Evolutionary conservation across 139 green algal genomes (phyloP).

Genomic region (Pycnococcus provasolii): DNA sequence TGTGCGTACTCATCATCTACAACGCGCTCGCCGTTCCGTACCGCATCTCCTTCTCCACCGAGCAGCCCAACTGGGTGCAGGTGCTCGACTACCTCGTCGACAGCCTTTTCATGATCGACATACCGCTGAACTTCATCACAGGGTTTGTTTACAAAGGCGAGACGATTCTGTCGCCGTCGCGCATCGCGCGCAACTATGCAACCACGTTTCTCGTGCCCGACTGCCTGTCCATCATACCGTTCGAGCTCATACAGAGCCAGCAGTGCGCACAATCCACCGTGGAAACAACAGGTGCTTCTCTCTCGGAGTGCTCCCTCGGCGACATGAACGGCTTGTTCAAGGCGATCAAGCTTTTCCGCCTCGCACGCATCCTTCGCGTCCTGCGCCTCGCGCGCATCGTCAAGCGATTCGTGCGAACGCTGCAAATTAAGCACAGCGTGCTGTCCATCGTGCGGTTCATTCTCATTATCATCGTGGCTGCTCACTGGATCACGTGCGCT

Average conservation of each 20-base stretch:
- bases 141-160: background rate
- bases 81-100: background rate
- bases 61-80: background rate
- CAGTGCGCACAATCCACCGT: background rate
- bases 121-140: constrained; percentile 15
- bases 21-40: background rate
- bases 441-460: constrained; percentile 13
- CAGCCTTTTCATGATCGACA: constrained; percentile 9
- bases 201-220: background rate
- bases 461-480: background rate
- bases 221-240: background rate
- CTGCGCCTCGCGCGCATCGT: constrained; percentile 16
- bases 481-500: constrained; percentile 9
- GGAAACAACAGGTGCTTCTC: background rate
- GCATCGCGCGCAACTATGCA: background rate
- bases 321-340: background rate
- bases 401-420: too few relatives aligned
- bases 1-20: background rate
- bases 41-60: background rate
- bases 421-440: constrained; percentile 8
- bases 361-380: constrained; percentile 4
- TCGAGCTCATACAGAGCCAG: background rate
- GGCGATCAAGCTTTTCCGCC: constrained; percentile 3
- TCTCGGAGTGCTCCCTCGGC: background rate
- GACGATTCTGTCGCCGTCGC: background rate